Evolutionary conservation across 1,139 yeast species (phyloP).

Genomic region (Diutina sp.): DNA sequence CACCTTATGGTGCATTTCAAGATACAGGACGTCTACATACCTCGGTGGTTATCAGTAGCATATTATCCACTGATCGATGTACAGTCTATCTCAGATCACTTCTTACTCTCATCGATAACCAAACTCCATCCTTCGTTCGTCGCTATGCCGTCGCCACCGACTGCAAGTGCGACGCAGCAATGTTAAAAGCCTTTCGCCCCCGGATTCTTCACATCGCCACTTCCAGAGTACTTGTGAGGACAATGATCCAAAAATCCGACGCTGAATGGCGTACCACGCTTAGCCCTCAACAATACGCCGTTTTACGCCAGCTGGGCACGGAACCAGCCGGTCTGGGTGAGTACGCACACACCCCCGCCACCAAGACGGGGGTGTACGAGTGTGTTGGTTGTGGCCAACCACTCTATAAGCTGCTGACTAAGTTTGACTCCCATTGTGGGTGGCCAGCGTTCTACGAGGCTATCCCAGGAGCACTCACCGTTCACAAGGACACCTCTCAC

Average conservation of each 20-base stretch:
- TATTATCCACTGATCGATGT: background rate
- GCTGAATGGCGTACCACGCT: conserved; percentile 75
- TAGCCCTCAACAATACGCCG: conserved; percentile 65
- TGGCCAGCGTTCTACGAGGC: conserved; percentile 97
- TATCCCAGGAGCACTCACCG: conserved; percentile 61
- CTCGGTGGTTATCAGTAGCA: background rate
- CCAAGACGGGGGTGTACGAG: conserved; percentile 46
- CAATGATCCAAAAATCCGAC: conserved; percentile 27
- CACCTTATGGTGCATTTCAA: too few species aligned
- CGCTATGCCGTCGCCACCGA: background rate
- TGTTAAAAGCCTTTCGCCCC: background rate
- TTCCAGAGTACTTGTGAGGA: background rate
- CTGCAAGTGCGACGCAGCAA: background rate
- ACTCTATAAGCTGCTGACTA: conserved; percentile 63
- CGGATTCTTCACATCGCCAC: background rate
- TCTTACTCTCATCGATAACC: background rate
- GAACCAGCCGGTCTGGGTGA: conserved; percentile 77
- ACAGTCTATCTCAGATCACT: background rate
- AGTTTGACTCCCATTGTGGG: conserved; percentile 87
- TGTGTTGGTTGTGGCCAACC: conserved; percentile 85
- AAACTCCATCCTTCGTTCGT: background rate
- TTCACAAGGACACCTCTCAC: conserved; percentile 42
- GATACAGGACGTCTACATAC: background rate
- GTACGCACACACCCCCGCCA: conserved; percentile 35
- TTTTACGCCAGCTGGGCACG: conserved; percentile 70